These are phyloP conservation scores for Evansstolkia leycettana DNA, from an alignment of 495 filamentous ascomycete genomes.

Conservation along the genomic window DNA sequence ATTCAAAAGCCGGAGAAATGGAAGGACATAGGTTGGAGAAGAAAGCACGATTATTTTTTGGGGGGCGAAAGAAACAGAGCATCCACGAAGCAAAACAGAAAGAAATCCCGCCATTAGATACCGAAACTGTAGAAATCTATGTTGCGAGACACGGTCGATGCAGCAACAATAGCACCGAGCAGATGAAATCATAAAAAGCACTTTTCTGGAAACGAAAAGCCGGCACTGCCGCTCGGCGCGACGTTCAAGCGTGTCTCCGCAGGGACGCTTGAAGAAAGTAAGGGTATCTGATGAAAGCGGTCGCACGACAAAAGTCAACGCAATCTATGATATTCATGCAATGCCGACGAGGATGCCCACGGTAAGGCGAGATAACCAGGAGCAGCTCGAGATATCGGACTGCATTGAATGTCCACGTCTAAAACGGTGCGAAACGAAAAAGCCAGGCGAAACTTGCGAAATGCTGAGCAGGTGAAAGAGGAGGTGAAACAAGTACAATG, in stretches of 20 bases:
- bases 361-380: conserved; percentile 18
- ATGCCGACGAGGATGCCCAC: conserved; percentile 36
- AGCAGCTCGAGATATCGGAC: conserved; percentile 26
- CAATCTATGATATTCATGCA: conserved; percentile 70
- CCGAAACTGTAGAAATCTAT: conserved; percentile 36
- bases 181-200: conserved; percentile 35
- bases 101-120: conserved; percentile 36
- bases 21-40: conserved; percentile 7
- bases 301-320: conserved; percentile 48
- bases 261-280: conserved; percentile 28
- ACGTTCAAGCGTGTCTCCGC: conserved; percentile 31
- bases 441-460: conserved; percentile 19
- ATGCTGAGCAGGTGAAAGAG: conserved; percentile 19
- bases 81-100: conserved; percentile 13
- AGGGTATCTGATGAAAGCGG: conserved; percentile 50
- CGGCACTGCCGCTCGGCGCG: conserved; percentile 30
- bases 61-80: conserved; percentile 13
- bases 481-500: conserved; percentile 8
- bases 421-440: conserved; percentile 20
- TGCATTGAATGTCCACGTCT: conserved; percentile 34
- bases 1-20: conserved; percentile 15
- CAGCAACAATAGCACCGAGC: conserved; percentile 31
- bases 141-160: conserved; percentile 30
- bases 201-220: conserved; percentile 30
- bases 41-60: conserved; percentile 17